A percentile compares a stretch with the other conserved stretches of the same genome.
Evolutionary conservation across 495 filamentous ascomycete species (phyloP).

Genomic region (Ascobolus immersus): DNA sequence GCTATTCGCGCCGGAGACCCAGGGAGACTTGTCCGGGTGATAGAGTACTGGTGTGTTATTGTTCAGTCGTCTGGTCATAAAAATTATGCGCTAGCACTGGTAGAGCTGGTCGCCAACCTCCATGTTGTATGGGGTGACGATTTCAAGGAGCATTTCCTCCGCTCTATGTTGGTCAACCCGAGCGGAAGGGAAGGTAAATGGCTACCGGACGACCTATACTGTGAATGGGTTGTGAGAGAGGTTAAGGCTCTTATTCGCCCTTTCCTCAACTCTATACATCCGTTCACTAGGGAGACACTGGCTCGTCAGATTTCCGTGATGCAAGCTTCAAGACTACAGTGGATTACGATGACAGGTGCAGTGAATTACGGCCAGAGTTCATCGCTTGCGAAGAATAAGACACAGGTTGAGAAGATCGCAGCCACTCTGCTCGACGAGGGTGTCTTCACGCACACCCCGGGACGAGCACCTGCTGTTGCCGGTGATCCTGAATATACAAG

Average conservation of each 20-base stretch:
- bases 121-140: background rate
- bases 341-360: no score
- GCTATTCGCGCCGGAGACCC: background rate
- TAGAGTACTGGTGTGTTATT: background rate
- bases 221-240: background rate
- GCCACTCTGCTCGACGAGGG: no score
- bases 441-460: no score
- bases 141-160: background rate
- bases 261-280: background rate
- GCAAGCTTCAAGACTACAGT: no score
- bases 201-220: background rate
- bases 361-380: no score
- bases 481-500: no score
- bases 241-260: background rate
- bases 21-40: background rate
- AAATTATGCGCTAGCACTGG: background rate
- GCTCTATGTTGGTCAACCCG: background rate
- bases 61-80: background rate
- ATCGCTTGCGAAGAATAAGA: no score
- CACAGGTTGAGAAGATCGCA: no score
- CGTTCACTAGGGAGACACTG: no score
- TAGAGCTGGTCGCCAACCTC: no score
- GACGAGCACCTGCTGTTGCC: no score
- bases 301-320: no score
- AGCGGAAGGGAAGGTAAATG: background rate